Percentiles rank a stretch among this genome's conserved stretches.
These are phyloP conservation scores for Kewa caespitosa DNA, from an alignment of 179 eudicot species.

Conservation along the genomic window DNA sequence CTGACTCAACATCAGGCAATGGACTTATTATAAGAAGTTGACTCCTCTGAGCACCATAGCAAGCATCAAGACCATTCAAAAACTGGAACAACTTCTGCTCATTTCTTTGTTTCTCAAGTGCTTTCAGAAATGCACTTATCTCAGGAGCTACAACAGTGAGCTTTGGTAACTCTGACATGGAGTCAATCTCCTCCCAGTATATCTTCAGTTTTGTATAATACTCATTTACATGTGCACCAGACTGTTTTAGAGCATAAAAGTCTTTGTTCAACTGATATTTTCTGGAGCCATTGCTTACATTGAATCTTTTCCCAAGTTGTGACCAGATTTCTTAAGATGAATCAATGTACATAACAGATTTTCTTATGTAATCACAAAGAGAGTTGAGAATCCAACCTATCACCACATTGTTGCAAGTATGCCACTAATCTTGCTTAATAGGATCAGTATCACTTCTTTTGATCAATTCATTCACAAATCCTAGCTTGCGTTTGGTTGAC, in stretches of 20 bases:
- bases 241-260: not conserved
- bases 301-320: not conserved
- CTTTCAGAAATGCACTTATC: not conserved
- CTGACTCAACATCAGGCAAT: not conserved
- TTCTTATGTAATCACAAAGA: not conserved
- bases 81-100: constrained; percentile 5
- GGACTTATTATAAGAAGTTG: not conserved
- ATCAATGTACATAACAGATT: not conserved
- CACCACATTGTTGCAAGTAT: not conserved
- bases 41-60: not conserved
- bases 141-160: not conserved
- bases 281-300: not conserved
- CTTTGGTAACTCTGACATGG: not conserved
- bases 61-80: not conserved
- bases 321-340: not conserved
- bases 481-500: too few species aligned
- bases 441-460: too few species aligned
- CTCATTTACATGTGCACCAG: not conserved
- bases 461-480: too few species aligned
- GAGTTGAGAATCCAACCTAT: not conserved
- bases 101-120: not conserved
- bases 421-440: too few species aligned
- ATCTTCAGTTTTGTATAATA: not conserved
- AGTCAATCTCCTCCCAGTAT: not conserved
- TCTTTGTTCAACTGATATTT: not conserved